Evolutionary conservation across 805 yeast genomes (phyloP).

Genomic region (Kuraishia hungarica): DNA sequence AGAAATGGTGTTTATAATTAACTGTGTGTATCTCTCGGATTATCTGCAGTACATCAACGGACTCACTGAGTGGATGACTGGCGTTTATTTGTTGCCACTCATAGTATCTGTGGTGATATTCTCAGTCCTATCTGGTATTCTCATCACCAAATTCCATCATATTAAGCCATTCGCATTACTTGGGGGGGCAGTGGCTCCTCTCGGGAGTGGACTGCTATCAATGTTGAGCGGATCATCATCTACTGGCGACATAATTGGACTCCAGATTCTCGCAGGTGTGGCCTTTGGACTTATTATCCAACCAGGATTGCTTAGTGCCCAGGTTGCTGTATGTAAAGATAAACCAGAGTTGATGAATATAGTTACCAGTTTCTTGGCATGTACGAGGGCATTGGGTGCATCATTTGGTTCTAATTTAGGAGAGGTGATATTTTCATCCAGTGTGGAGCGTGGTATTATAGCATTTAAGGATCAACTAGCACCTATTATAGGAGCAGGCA

Average conservation of each 20-base stretch:
- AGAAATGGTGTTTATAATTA: slow-evolving; percentile 32
- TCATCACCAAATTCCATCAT: slow-evolving; percentile 26
- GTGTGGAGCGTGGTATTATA: not conserved
- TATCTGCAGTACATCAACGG: slow-evolving; percentile 42
- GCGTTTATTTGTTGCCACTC: slow-evolving; percentile 36
- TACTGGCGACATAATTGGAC: slow-evolving; percentile 29
- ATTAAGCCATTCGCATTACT: slow-evolving; percentile 32
- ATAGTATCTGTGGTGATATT: slow-evolving; percentile 30
- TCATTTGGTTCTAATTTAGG: slow-evolving; percentile 25
- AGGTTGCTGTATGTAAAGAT: slow-evolving; percentile 23
- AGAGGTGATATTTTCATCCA: not conserved
- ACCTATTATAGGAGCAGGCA: not conserved
- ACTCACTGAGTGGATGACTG: slow-evolving; percentile 33
- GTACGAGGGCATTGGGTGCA: slow-evolving; percentile 38
- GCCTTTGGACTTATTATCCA: slow-evolving; percentile 40
- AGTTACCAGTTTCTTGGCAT: slow-evolving; percentile 37
- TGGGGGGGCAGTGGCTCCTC: slow-evolving; percentile 28
- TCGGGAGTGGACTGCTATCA: slow-evolving; percentile 36
- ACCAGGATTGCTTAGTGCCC: slow-evolving; percentile 33
- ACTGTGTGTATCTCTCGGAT: slow-evolving; percentile 23
- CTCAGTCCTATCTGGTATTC: slow-evolving; percentile 30
- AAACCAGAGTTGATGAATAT: slow-evolving; percentile 36
- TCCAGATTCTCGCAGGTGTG: slow-evolving; percentile 36
- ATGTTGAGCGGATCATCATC: slow-evolving; percentile 27
- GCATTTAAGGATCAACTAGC: not conserved